These are phyloP conservation scores for Suillus plorans DNA, from an alignment of 768 basidiomycete species.

Conservation along the genomic window DNA sequence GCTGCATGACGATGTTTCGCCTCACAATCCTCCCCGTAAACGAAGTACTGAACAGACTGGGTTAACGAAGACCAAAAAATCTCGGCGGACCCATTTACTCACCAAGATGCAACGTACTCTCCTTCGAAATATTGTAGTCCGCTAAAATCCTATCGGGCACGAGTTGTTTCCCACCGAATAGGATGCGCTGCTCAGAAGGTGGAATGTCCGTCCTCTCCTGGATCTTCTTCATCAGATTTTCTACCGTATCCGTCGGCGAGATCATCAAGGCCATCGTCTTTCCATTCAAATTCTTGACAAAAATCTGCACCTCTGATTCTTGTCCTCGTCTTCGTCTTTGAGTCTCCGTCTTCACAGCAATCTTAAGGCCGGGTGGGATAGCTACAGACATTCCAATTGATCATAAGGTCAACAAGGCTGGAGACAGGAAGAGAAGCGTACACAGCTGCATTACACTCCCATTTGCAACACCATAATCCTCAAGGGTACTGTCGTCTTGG, in stretches of 20 bases:
- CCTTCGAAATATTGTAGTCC: conserved; percentile 46
- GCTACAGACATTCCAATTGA: background rate
- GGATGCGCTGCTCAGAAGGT: conserved; percentile 6
- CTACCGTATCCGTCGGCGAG: conserved; percentile 15
- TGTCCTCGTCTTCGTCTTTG: conserved; percentile 30
- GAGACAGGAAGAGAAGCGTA: conserved; percentile 13
- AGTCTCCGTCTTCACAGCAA: background rate
- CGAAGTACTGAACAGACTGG: conserved; percentile 2
- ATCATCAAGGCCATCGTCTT: conserved; percentile 51
- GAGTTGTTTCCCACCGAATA: conserved; percentile 31
- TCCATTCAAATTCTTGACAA: conserved; percentile 42
- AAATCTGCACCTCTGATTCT: conserved; percentile 31
- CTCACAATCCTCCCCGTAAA: conserved; percentile 3
- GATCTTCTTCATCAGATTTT: conserved; percentile 4
- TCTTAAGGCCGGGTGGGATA: background rate
- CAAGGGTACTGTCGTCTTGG: conserved; percentile 47
- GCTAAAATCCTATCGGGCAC: conserved; percentile 45
- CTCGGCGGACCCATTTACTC: background rate
- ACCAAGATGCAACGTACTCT: conserved; percentile 36
- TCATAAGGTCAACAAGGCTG: background rate
- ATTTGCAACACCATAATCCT: conserved; percentile 11
- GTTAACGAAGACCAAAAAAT: background rate
- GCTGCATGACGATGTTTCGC: background rate
- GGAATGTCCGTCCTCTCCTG: conserved; percentile 4
- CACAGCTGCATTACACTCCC: conserved; percentile 12